Base-by-base conservation (phyloP, 257 asterid species). In the Solanum boliviense region DNA sequence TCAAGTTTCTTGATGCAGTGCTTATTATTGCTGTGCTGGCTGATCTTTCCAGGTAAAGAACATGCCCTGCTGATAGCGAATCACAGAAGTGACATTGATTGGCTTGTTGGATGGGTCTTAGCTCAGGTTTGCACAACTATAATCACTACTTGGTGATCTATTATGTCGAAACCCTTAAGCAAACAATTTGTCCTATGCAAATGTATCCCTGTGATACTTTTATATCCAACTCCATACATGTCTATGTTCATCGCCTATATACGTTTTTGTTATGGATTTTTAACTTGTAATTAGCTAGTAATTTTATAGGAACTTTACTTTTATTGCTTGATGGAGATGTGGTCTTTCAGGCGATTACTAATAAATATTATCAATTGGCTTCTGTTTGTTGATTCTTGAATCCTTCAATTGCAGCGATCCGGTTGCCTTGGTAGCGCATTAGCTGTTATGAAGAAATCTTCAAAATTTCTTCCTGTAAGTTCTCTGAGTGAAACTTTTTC, bases 51-150 rank as follows among this genome's bases (percentile, higher is more conserved):
- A 95, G 99, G 99, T 88, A 93, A 93, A 90, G 99, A 97, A 86
- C 99, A 97, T 82, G 99, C 99, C 23, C 95, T 97, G 87, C 92
- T 95, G 88, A 90, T 95, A 41, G 89, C 87, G 27, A 97, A 95
- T 90, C 99, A 97, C 93, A 92, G 89, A 91, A 95, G 99, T 91
- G 99, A 97, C 91, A 95, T 97, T 78, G 99, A 97, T 91, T 97
- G 99, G 99, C 98, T 97, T 89, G 99, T 97, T 83, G 99, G 99
- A 90, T 97, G 99, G 99, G 92, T 97, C 87, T 85, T 95, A 86
- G 98, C 99, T 86, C 99, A 97, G 99, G 99, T 97, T 85, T 86
- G 91, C 74, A 36, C 25, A 13, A 74, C 7, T 4, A 21, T 74
- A 27, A 0, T 10, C 52, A 74, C 52, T 36, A 18, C 13, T 36